Base-by-base conservation (phyloP, 73 alveolate species). In the Symbiodinium pilosum region DNA sequence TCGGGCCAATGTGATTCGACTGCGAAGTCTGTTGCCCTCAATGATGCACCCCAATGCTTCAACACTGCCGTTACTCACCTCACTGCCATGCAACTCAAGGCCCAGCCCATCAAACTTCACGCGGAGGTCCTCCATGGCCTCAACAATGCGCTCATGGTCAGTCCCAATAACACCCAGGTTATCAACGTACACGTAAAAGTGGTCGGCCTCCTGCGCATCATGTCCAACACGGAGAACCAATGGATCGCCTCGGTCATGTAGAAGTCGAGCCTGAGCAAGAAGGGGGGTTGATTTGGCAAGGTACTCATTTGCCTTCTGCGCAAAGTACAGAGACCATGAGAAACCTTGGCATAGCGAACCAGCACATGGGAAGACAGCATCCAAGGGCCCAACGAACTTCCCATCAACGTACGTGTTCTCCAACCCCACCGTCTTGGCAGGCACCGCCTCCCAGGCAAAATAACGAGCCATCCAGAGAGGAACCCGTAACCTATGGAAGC, bases 121-220 rank as follows among this genome's bases (percentile, higher is more conserved):
- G 0, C 40, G 85, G 43, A 88, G 38, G 3, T 21, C 87, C 34
- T 26, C 73, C 87, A 88, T 12, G 16, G 85, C 0, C 3, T 3
- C 5, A 1, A 5, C 51, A 52, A 51, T 0, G 5, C 40, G 84
- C 4, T 4, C n/a, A 0, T 20, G 51, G 30, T 68, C 68, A 0
- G 24, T 4, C 2, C 44, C 41, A 24, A 86, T 20, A 9, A 87
- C 86, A 0, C 95, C 95, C 3, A 87, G 71, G 86, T 87, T 87
- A 44, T 87, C 95, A 2, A 87, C 95, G 38, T 87, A 87, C 28
- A 86, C 94, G 30, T 86, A 86, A 41, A 3, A 86, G 64, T 56
- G 56, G 4, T 28, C 36, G 30, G 4, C 0, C 0, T 8, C 4
- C 28, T 4, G n/a, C 20, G 51, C 4, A 5, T 7, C 21, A 34